phyloP scores from a whole-genome alignment of 2,329 filamentous ascomycete species.

The Rutstroemia sp. region DNA sequence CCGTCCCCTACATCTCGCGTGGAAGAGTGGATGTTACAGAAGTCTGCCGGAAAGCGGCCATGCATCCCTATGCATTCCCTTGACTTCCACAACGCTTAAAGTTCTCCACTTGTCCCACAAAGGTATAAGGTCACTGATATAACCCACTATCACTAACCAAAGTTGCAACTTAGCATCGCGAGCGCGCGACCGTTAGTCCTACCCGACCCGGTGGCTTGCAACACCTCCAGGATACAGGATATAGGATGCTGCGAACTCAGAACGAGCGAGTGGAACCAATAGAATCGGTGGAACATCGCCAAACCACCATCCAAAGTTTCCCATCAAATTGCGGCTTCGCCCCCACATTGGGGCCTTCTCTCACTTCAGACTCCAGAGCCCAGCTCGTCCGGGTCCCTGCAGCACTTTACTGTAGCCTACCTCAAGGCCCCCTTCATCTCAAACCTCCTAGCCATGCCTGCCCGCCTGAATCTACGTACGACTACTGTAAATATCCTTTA shows the following conservation, averaged over 20 bases:
- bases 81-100: conserved; percentile 4
- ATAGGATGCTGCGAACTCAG: neutral
- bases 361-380: neutral
- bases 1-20: conserved; percentile 6
- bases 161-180: neutral
- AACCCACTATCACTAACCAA: neutral
- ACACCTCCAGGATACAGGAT: conserved; percentile 4
- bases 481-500: neutral
- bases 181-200: neutral
- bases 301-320: neutral
- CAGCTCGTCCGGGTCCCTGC: conserved; percentile 6
- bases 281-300: neutral
- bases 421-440: conserved; percentile 7
- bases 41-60: conserved; percentile 5
- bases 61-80: neutral
- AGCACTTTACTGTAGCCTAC: neutral
- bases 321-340: neutral
- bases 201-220: conserved; percentile 1
- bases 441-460: neutral
- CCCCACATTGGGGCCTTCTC: neutral
- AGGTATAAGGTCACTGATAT: neutral
- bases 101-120: neutral
- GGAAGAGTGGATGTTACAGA: conserved; percentile 7
- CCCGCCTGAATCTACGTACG: neutral
- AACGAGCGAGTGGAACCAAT: neutral